Percentiles rank a stretch among this genome's conserved stretches.
Conservation (phyloP, 139 green algal species). For the Chlorella ohadii region DNA sequence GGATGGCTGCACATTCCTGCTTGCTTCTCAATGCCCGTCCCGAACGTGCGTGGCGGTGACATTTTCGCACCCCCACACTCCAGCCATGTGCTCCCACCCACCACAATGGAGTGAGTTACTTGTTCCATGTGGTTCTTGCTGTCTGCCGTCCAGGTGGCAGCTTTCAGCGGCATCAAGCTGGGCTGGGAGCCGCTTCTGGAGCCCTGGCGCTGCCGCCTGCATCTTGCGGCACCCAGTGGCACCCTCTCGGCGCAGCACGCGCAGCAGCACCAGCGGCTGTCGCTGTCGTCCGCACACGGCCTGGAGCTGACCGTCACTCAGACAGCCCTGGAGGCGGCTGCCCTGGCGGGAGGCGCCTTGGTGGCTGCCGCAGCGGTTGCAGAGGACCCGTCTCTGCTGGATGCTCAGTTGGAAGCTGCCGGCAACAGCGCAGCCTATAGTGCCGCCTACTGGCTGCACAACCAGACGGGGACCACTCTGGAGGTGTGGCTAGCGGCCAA, state of each 20-base stretch:
- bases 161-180: slow-evolving; percentile 67
- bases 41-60: too few relatives aligned
- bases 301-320: slow-evolving; percentile 64
- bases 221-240: background rate
- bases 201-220: slow-evolving; percentile 64
- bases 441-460: slow-evolving; percentile 42
- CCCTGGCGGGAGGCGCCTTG: background rate
- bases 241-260: background rate
- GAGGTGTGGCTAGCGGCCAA: slow-evolving; percentile 36
- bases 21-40: too few relatives aligned
- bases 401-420: background rate
- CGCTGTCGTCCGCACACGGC: slow-evolving; percentile 5
- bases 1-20: too few relatives aligned
- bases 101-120: too few relatives aligned
- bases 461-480: slow-evolving; percentile 43
- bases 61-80: too few relatives aligned
- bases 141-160: slow-evolving; percentile 38
- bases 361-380: background rate
- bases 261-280: slow-evolving; percentile 3
- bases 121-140: too few relatives aligned
- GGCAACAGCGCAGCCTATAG: background rate
- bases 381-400: background rate
- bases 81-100: too few relatives aligned
- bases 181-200: slow-evolving; percentile 84
- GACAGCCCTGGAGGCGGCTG: slow-evolving; percentile 22